Base-by-base conservation (phyloP, 1,284 basidiomycete genomes). In the Kwoniella shivajii region DNA sequence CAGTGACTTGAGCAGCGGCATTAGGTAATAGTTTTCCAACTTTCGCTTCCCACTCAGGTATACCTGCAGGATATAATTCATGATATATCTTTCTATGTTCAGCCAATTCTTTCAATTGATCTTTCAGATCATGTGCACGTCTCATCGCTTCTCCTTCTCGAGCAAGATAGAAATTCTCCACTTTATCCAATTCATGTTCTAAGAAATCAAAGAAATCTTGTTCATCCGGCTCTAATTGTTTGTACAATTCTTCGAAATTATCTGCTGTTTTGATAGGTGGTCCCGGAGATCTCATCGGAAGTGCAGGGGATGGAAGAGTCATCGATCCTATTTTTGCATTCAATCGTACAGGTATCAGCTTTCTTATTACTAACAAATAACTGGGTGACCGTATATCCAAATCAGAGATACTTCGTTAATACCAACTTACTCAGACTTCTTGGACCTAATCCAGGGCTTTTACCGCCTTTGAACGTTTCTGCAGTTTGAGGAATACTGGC, bases 131-230 rank as follows among this genome's bases (percentile, higher is more conserved):
- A 57, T 75, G 73, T 55, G 84, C 82, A 57, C 81, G 82, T 27
- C 77, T 77, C 22, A 78, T 76, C 76, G 88, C 85, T 63, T 92
- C 90, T 24, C 81, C 79, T 73, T 91, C 90, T 24, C 88, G 83
- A 24, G 84, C 84, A 7, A 83, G 69, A 71, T 90, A 97, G 74
- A 98, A 98, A 2, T 79, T 78, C 68, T 92, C 87, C 22, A 94
- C 84, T 79, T 95, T 91, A 53, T 87, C 84, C 0, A 94, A 79
- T 72, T 95, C 86, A 0, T 72, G 71, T 63, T 93, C 88, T 2
- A 95, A 81, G 36, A 84, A 81, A 6, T 85, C 82, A 63, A 95
- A 89, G 77, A 92, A 95, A 3, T 81, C 81, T 42, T 79, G 74
- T 67, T 93, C 87, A 34, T 83, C 80, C 0, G 85, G 81, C 54